Evolutionary conservation across 1,139 yeast genomes (phyloP), one percentile per base, ranked within the genome.

Genomic region (Suhomyces bokatorum): DNA sequence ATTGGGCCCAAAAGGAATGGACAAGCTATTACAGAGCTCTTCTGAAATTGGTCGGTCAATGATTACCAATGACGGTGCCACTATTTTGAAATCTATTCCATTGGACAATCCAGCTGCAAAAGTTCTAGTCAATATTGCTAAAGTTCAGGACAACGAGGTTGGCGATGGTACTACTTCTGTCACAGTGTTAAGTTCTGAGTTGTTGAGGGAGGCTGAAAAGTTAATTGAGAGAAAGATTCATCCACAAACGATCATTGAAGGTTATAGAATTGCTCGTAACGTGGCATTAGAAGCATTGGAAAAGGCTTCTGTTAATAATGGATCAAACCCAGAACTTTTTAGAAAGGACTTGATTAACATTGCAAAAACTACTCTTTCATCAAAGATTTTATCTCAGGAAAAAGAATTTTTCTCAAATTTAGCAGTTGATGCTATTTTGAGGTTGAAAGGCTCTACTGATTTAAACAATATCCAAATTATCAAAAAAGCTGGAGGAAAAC

Each of bases 101-200:
- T 81, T 93, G 58, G 97, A 91, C 61, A 93, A 95, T 58, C 99
- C 99, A 12, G 99, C 99, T 3, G 99, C 99, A 30, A 93, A 93
- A 64, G 99, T 95, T 9, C 76, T 93, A 57, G 99, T 95, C 31
- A 93, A 93, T 64, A 87, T 93, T 50, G 85, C 97, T 43, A 93
- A 93, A 67, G 98, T 93, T 32, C 99, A 93, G 73, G 99, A 93
- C 62, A 97, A 93, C 64, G 98, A 93, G 66, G 96, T 93, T 59
- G 99, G 99, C 45, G 99, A 93, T 66, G 99, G 99, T 54, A 93
- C 99, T 37, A 93, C 99, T 0, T 88, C 97, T n/a, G 99, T 93
- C 29, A 90, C 98, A 0, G 97, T 93, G 12, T 73, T 93, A 47
- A 81, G 95, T 42, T 51, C 97, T 12, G 99, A 93, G 67, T 76